These are phyloP conservation scores for Barnettozyma sucrosica DNA, from an alignment of 805 yeast genomes.

Conservation along the genomic window DNA sequence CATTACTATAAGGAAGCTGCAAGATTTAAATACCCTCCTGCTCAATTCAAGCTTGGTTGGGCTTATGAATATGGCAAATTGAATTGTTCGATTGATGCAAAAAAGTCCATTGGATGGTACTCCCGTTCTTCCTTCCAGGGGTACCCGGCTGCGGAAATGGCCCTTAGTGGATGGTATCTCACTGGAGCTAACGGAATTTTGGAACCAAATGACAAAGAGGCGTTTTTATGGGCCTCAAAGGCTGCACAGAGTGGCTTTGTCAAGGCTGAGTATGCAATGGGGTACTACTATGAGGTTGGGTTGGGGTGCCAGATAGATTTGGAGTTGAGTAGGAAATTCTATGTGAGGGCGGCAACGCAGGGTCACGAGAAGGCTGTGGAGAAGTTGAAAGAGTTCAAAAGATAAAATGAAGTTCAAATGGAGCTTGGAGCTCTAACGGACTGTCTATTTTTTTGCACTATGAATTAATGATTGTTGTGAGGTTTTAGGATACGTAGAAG, in stretches of 20 bases:
- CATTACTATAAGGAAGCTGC: slow-evolving; percentile 56
- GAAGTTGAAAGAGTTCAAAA: slow-evolving; percentile 11
- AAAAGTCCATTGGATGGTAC: slow-evolving; percentile 68
- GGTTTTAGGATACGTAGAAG: not conserved
- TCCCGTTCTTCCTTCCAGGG: slow-evolving; percentile 55
- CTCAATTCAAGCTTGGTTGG: slow-evolving; percentile 67
- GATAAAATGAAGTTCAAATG: not conserved
- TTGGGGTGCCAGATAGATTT: slow-evolving; percentile 44
- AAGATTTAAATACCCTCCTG: slow-evolving; percentile 51
- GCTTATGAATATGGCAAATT: slow-evolving; percentile 67
- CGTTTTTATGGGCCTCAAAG: slow-evolving; percentile 58
- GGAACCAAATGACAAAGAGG: slow-evolving; percentile 53
- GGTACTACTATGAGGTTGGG: slow-evolving; percentile 62
- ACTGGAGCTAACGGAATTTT: slow-evolving; percentile 58
- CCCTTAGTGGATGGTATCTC: slow-evolving; percentile 71
- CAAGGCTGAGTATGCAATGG: slow-evolving; percentile 65
- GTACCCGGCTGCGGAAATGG: slow-evolving; percentile 64
- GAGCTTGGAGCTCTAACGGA: not conserved
- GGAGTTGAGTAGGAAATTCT: slow-evolving; percentile 43
- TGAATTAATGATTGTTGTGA: not conserved
- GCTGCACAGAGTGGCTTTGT: slow-evolving; percentile 56
- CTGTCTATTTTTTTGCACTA: not conserved
- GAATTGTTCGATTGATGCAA: slow-evolving; percentile 45
- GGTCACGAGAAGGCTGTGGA: slow-evolving; percentile 54
- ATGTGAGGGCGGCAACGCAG: slow-evolving; percentile 52